phyloP scores from a whole-genome alignment of 352 stramenopile species.

The Globisporangium perplexum region DNA sequence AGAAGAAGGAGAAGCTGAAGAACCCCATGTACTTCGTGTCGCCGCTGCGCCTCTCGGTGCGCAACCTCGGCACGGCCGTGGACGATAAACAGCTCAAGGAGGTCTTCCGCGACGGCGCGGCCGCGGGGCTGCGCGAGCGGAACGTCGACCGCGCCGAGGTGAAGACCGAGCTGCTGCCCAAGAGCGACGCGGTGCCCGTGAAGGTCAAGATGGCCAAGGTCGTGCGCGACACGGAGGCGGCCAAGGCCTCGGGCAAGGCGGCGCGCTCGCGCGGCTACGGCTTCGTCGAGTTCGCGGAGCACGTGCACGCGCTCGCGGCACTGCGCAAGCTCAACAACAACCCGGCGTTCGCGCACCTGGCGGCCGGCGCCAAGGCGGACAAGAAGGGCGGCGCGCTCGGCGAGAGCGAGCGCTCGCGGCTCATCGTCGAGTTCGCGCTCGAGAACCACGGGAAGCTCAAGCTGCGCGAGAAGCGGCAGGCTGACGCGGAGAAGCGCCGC shows the following conservation, averaged over 20 bases:
- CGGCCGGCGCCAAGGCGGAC: slow-evolving; percentile 39
- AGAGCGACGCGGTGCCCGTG: slow-evolving; percentile 28
- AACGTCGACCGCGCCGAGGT: slow-evolving; percentile 82
- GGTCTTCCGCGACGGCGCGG: slow-evolving; percentile 80
- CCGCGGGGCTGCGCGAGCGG: slow-evolving; percentile 53
- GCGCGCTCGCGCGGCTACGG: slow-evolving; percentile 69
- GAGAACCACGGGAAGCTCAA: slow-evolving; percentile 89
- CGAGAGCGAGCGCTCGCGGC: slow-evolving; percentile 55
- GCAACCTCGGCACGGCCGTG: slow-evolving; percentile 86
- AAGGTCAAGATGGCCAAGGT: slow-evolving; percentile 85
- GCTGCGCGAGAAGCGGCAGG: slow-evolving; percentile 68
- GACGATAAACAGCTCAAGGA: slow-evolving; percentile 91
- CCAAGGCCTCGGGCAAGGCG: slow-evolving; percentile 49
- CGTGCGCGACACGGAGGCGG: slow-evolving; percentile 65
- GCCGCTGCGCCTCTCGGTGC: slow-evolving; percentile 90
- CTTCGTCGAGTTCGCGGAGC: slow-evolving; percentile 98
- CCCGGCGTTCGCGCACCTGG: slow-evolving; percentile 76
- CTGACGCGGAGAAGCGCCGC: slow-evolving; percentile 61
- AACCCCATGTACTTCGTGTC: slow-evolving; percentile 98
- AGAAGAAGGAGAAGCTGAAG: slow-evolving; percentile 97
- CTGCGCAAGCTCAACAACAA: slow-evolving; percentile 98
- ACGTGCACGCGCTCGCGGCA: slow-evolving; percentile 94
- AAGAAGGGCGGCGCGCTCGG: slow-evolving; percentile 29
- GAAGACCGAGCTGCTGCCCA: slow-evolving; percentile 51
- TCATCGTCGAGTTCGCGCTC: slow-evolving; percentile 88